Evolutionary conservation across 2,329 filamentous ascomycete genomes (phyloP).

Genomic region (Hawksworthiomyces lignivorus): DNA sequence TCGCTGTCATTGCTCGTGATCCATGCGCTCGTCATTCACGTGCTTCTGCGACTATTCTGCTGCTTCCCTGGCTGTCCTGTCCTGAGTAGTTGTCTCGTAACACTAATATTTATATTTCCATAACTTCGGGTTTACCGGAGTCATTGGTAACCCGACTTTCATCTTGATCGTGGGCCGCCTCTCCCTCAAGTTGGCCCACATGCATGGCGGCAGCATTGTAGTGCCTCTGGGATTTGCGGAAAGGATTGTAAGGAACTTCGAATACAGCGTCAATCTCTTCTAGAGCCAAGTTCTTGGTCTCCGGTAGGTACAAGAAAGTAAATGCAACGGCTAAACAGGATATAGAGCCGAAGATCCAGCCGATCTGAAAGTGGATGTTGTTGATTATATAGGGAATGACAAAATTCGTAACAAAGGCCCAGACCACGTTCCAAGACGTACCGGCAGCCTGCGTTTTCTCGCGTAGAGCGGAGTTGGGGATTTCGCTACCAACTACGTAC

Average conservation of each 20-base stretch:
- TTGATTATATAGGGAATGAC: conserved; percentile 17
- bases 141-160: too few species aligned
- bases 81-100: too few species aligned
- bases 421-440: conserved; percentile 17
- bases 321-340: conserved; percentile 13
- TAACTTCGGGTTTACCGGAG: too few species aligned
- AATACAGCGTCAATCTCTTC: conserved; percentile 13
- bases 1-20: too few species aligned
- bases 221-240: conserved; percentile 1
- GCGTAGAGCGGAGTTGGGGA: conserved; percentile 16
- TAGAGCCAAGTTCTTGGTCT: conserved; percentile 12
- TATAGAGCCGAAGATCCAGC: conserved; percentile 18
- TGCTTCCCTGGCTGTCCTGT: too few species aligned
- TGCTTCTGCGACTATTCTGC: too few species aligned
- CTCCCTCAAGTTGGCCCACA: conserved; percentile 9
- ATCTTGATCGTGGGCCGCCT: neutral
- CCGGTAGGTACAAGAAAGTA: conserved; percentile 16
- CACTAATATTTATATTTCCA: too few species aligned
- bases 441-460: conserved; percentile 18
- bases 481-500: conserved; percentile 17
- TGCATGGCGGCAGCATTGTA: neutral
- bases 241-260: conserved; percentile 8
- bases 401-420: conserved; percentile 18
- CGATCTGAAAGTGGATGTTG: conserved; percentile 15
- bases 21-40: too few species aligned